These are phyloP conservation scores for Rhododendron mucronatum DNA, from an alignment of 148 eudicot genomes.

Conservation along the genomic window DNA sequence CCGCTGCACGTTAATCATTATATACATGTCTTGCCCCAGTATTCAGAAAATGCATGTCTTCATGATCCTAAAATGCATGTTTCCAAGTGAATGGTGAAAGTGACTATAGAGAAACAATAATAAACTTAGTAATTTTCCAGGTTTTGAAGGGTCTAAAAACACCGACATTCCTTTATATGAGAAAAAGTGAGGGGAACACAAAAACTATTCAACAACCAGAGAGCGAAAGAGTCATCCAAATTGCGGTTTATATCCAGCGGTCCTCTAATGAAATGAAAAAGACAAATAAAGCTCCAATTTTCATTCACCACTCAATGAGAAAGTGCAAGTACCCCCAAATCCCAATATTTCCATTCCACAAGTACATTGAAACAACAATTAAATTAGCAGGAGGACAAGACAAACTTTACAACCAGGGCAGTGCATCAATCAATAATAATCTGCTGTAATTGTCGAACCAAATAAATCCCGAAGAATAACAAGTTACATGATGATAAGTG, in stretches of 20 bases:
- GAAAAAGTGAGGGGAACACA: background rate
- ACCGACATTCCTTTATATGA: background rate
- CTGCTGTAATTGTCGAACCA: background rate
- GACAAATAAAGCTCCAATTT: background rate
- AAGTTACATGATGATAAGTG: background rate
- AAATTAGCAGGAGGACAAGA: background rate
- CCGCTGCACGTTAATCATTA: background rate
- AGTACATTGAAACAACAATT: background rate
- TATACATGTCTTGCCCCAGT: background rate
- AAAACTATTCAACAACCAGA: background rate
- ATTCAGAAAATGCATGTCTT: background rate
- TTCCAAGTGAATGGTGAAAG: conserved; percentile 4
- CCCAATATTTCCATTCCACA: background rate
- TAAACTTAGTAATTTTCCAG: background rate
- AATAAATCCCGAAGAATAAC: background rate
- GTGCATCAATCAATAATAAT: background rate
- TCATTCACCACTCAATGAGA: background rate
- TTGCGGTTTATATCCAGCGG: background rate
- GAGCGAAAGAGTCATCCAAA: background rate
- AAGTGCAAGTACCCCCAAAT: background rate
- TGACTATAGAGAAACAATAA: background rate
- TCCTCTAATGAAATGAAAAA: background rate
- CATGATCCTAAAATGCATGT: background rate
- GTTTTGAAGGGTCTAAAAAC: background rate
- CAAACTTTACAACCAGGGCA: too few relatives aligned